Base-by-base conservation (phyloP, 1,139 yeast species). In the Hyphopichia fennica region DNA sequence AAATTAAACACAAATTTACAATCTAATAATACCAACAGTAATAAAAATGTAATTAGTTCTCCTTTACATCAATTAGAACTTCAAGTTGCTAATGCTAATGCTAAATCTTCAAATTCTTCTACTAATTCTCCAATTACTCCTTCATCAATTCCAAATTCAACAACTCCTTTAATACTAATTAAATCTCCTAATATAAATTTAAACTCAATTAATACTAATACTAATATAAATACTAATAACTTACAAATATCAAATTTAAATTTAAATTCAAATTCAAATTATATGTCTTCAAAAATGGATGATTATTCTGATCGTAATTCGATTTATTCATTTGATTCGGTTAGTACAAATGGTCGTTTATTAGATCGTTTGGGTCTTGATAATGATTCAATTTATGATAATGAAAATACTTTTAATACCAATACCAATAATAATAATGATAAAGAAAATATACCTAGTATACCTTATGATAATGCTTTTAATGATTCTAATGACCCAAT, bases 311-410 rank as follows among this genome's bases (percentile, higher is more conserved):
- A 67, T 44, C 45, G 60, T 35, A 67, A 58, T 29, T 67, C 73
- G 44, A 52, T 73, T 16, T 72, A 70, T 50, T 70, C 77, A 11
- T 73, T 72, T 45, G 78, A 72, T 38, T 71, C 77, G 3, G 75
- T 72, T 7, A 63, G 73, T 42, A 72, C 78, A 28, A 68, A 58
- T 45, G 77, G 76, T 6, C 51, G 77, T 36, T 57, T 73, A 28
- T 54, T 73, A 16, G 78, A 73, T 46, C 60, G 77, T 10, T 56
- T 72, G 39, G 77, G 57, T 16, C 45, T 64, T n/a, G 67, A 61
- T 28, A 51, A 51, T 30, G 62, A 53, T 16, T 27, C 33, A n/a
- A 6, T 35, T 10, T 16, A 27, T 32, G 38, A 23, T 23, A 25
- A 23, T 10, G 16, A 23, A 30, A 28, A 28, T 18, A 31, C 20